Evolutionary conservation across 495 filamentous ascomycete species (phyloP).

Genomic region (Penicillium cinerascens): DNA sequence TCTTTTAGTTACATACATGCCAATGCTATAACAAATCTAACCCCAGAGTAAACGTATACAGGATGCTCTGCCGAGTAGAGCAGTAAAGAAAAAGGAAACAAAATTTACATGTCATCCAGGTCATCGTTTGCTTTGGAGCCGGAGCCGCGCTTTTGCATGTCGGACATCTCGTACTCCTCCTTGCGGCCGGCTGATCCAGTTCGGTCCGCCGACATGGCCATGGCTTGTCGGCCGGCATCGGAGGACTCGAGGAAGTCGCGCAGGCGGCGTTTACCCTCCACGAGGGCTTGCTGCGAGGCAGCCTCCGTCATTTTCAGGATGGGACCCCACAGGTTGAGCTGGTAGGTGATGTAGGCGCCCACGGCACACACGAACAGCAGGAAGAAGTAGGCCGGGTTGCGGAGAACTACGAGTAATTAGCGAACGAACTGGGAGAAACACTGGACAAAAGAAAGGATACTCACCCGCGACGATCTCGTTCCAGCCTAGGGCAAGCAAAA

Average conservation of each 20-base stretch:
- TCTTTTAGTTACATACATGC: not conserved
- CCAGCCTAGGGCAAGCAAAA: conserved; percentile 89
- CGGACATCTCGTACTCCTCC: conserved; percentile 48
- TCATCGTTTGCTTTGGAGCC: conserved; percentile 30
- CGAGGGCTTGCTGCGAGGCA: conserved; percentile 77
- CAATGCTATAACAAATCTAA: conserved; percentile 17
- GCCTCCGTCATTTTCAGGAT: conserved; percentile 93
- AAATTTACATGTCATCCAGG: conserved; percentile 41
- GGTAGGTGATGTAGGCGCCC: conserved; percentile 83
- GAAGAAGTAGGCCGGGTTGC: conserved; percentile 90
- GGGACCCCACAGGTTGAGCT: conserved; percentile 90
- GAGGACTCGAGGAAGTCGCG: conserved; percentile 80
- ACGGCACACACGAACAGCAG: conserved; percentile 72
- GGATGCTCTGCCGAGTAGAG: conserved; percentile 54
- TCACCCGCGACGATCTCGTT: conserved; percentile 92
- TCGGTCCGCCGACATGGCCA: conserved; percentile 59
- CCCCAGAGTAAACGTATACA: conserved; percentile 9
- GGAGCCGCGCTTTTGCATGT: conserved; percentile 32
- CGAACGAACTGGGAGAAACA: not conserved
- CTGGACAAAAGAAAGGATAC: conserved; percentile 23
- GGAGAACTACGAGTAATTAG: conserved; percentile 60
- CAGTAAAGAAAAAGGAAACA: conserved; percentile 12
- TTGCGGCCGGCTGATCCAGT: conserved; percentile 17
- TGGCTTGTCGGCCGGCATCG: conserved; percentile 74
- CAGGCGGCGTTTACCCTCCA: conserved; percentile 83